A percentile compares a stretch with the other conserved stretches of the same genome.
Evolutionary conservation across 495 filamentous ascomycete species (phyloP).

Genomic region (Podospora tetraspora): DNA sequence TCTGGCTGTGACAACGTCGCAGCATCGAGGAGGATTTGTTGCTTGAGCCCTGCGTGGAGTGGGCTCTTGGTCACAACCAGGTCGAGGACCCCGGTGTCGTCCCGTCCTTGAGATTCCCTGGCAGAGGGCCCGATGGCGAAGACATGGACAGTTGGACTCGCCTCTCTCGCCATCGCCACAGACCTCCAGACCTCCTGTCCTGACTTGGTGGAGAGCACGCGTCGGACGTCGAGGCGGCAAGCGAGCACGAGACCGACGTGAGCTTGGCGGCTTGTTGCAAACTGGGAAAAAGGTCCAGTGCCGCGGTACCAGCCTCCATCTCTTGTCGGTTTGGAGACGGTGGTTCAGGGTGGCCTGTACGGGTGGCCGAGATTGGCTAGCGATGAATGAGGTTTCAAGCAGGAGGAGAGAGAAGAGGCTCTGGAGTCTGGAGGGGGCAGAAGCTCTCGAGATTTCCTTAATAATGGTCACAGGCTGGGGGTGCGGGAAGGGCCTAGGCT

Average conservation of each 20-base stretch:
- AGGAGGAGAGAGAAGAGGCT: neutral
- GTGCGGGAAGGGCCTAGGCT: conserved; percentile 7
- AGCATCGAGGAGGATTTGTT: neutral
- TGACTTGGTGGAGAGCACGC: neutral
- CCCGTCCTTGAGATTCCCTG: neutral
- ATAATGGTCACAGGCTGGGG: conserved; percentile 3
- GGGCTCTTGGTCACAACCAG: neutral
- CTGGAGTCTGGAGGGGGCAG: neutral
- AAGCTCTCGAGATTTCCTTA: conserved; percentile 9
- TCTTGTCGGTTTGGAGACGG: neutral
- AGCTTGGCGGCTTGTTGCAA: neutral
- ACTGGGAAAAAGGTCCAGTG: neutral
- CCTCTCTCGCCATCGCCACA: neutral
- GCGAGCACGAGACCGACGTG: neutral
- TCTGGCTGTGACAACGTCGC: neutral
- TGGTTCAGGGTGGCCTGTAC: neutral
- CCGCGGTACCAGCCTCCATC: neutral
- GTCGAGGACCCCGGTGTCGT: neutral
- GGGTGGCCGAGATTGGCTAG: neutral
- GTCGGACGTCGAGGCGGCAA: neutral
- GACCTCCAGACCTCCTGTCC: neutral
- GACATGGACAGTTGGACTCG: neutral
- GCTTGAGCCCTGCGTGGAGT: neutral
- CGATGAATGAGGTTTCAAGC: neutral
- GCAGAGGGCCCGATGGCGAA: neutral